Evolutionary conservation across 805 yeast species (phyloP).

Genomic region (Candida maltosa): DNA sequence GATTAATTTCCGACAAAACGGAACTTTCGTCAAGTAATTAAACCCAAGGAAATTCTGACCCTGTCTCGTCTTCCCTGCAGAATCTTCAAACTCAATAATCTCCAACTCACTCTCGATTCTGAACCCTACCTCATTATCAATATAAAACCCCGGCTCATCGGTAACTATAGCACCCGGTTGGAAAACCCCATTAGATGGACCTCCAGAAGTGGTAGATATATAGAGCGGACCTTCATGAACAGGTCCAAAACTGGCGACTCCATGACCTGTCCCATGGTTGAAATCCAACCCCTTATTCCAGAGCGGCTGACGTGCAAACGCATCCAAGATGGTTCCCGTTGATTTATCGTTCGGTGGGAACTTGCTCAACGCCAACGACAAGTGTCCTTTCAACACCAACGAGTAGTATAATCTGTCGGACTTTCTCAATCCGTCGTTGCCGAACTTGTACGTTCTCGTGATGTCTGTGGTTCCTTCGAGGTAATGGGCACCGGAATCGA

Average conservation of each 20-base stretch:
- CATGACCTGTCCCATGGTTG: constrained; percentile 96
- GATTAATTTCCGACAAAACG: constrained; percentile 35
- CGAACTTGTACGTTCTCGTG: constrained; percentile 81
- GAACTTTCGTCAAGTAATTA: constrained; percentile 40
- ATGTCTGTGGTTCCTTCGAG: constrained; percentile 95
- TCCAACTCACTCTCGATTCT: constrained; percentile 84
- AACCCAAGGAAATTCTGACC: constrained; percentile 34
- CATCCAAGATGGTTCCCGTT: constrained; percentile 74
- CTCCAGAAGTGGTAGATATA: constrained; percentile 54
- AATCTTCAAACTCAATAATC: constrained; percentile 40
- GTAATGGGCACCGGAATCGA: constrained; percentile 92
- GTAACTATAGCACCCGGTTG: constrained; percentile 69
- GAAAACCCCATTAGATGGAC: constrained; percentile 41
- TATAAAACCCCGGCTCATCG: constrained; percentile 93
- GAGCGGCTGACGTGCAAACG: constrained; percentile 76
- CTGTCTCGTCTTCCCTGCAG: constrained; percentile 33
- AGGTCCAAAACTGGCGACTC: constrained; percentile 86
- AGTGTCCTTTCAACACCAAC: constrained; percentile 85
- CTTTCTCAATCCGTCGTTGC: constrained; percentile 21
- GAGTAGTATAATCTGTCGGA: constrained; percentile 79
- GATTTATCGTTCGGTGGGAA: constrained; percentile 69
- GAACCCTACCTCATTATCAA: constrained; percentile 86
- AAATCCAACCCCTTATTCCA: constrained; percentile 84
- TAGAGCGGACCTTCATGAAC: constrained; percentile 96
- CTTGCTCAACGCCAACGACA: constrained; percentile 75